Base-by-base conservation (phyloP, 2,329 filamentous ascomycete species). In the Fusarium citri region DNA sequence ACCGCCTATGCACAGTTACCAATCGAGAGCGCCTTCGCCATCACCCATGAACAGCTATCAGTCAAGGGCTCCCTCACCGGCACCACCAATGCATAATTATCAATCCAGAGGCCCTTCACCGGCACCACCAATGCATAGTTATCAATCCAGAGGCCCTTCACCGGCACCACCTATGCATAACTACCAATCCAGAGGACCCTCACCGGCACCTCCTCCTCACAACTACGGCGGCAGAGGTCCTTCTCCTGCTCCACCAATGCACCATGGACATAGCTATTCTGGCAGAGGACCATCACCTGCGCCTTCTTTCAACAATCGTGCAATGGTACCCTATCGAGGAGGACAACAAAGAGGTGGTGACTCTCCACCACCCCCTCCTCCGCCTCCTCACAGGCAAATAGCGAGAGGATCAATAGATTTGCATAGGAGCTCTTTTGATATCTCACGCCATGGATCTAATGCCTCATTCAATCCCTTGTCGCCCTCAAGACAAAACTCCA, bases 381-480 rank as follows among this genome's bases (percentile, higher is more conserved):
- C 94, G 0, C 91, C 91, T 11, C 94, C 94, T 9, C 94, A 97
- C 68, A 91, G 94, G 10, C 93, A 94, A 79, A 86, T 83, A 22
- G 74, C 69, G 75, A 80, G 55, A 68, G 76, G 75, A 12, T 84
- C 83, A 3, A 78, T 79, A 20, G 75, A 79, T 41, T 78, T 82
- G 0, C 81, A 82, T 49, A 76, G 76, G 8, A 76, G 73, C 12
- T 76, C 75, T 6, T 66, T 72, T 65, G 72, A 76, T 18, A 66
- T 78, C 22, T 78, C 77, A 12, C 78, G 80, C 1, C 77, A 81
- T 14, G 77, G 76, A 54, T 81, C 80, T 8, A 78, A 77, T 63
- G 67, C 74, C 25, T 81, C 81, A 6, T 80, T 76, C 55, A 76
- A 77, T 18, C 64, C 66, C 23, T 66, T 73, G 16, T 66, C 72